Evolutionary conservation across 768 basidiomycete species (phyloP).

Genomic region (Galerina sulciceps): DNA sequence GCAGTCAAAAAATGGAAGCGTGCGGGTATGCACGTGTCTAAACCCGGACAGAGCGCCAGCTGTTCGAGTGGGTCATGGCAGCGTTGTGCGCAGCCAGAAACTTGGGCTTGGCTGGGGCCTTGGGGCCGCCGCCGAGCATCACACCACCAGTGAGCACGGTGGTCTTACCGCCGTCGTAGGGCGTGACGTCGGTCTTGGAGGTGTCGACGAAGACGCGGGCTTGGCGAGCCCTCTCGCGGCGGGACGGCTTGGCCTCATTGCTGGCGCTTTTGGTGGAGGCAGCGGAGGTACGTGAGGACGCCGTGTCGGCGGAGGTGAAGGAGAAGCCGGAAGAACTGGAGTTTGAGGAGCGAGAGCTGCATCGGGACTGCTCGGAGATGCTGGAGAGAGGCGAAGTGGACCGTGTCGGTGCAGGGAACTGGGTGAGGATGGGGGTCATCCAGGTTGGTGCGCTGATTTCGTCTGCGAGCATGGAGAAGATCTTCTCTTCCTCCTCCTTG

Average conservation of each 20-base stretch:
- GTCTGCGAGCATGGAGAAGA: conserved; percentile 77
- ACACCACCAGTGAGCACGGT: conserved; percentile 87
- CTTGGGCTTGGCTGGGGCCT: conserved; percentile 30
- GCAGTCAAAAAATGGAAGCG: conserved; percentile 9
- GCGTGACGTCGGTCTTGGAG: conserved; percentile 78
- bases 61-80: conserved; percentile 38
- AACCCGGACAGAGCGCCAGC: conserved; percentile 64
- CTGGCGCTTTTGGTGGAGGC: conserved; percentile 34
- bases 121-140: conserved; percentile 71
- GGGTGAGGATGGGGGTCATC: conserved; percentile 65
- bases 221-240: conserved; percentile 71
- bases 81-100: conserved; percentile 30
- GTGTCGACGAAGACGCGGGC: conserved; percentile 75
- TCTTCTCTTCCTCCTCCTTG: conserved; percentile 68
- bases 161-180: conserved; percentile 88
- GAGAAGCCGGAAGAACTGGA: conserved; percentile 67
- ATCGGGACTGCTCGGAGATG: conserved; percentile 66
- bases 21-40: conserved; percentile 27
- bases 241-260: conserved; percentile 54
- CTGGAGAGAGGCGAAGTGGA: conserved; percentile 64
- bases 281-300: conserved; percentile 48
- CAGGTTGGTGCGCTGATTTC: conserved; percentile 72
- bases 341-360: conserved; percentile 74
- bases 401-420: conserved; percentile 56
- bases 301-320: conserved; percentile 53